Evolutionary conservation across 306 rosid genomes (phyloP), one percentile per base, ranked within the genome.

Genomic region (Trifolium repens): DNA sequence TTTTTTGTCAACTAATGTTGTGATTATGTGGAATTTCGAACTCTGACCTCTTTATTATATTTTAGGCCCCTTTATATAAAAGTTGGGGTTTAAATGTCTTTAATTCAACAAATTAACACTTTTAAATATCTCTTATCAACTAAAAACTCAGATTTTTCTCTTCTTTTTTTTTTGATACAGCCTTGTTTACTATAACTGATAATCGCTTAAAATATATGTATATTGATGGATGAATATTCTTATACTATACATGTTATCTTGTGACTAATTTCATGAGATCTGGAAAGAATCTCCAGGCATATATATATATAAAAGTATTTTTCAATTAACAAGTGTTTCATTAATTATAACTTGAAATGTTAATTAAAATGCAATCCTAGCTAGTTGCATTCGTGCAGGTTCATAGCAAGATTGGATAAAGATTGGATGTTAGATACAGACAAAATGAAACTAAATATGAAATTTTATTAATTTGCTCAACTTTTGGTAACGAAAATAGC

Each of bases 341-440:
- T 78, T n/a, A 47, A 32, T 3, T 3, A 32, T 37, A 8, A 30
- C 13, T 50, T 49, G 27, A 69, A 43, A 68, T 60, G 61, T 61
- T 69, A 27, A 74, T 68, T 37, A 32, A 32, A 32, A 32, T 32
- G 19, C 24, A 59, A 42, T 59, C 69, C 66, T 44, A 32, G 35
- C 66, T 44, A 32, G 35, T 32, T 4, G 35, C 35, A 32, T 32
- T 32, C 35, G 35, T 32, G 35, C 35, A 7, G 7, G 35, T 32
- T 32, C 35, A 4, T 32, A 32, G 4, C 35, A 32, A 32, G 35
- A 32, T 32, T 6, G 6, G 35, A 32, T 32, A 32, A 4, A 32
- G 84, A 81, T 81, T 50, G 12, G 63, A 17, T 5, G 52, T 69
- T 69, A 40, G 10, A 7, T 55, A 22, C 15, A 55, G 2, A 55